Evolutionary conservation across 768 basidiomycete species (phyloP).

Genomic region (Tricholoma bakamatsutake): DNA sequence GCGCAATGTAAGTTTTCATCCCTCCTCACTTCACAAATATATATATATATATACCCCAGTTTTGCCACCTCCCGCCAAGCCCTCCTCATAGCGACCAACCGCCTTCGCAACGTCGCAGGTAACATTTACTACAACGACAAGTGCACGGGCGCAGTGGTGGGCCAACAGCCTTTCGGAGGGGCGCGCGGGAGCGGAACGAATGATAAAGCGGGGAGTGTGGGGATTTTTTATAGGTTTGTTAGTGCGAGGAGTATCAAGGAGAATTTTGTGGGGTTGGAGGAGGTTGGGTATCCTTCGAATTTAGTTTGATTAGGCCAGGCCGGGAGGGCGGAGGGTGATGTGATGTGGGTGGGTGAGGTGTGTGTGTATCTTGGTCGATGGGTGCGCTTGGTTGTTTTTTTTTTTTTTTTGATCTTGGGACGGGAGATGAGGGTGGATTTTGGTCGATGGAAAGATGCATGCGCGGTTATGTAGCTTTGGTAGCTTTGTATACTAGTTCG

Average conservation of each 20-base stretch:
- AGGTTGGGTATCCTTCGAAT: slow-evolving; percentile 86
- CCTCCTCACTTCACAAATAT: background rate
- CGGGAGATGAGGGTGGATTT: too few relatives aligned
- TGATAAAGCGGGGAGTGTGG: slow-evolving; percentile 89
- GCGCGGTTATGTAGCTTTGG: too few relatives aligned
- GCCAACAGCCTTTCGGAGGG: slow-evolving; percentile 97
- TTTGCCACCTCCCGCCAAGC: slow-evolving; percentile 81
- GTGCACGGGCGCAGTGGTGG: slow-evolving; percentile 96
- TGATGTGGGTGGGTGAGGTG: too few relatives aligned
- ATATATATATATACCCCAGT: slow-evolving; percentile 34
- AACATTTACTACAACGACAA: slow-evolving; percentile 99
- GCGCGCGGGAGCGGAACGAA: slow-evolving; percentile 92
- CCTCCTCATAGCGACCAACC: slow-evolving; percentile 73
- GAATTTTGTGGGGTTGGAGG: slow-evolving; percentile 81
- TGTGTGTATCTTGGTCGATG: too few relatives aligned
- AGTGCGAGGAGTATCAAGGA: slow-evolving; percentile 95
- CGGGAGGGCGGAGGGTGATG: too few relatives aligned
- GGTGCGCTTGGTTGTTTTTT: too few relatives aligned
- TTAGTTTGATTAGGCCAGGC: slow-evolving; percentile 42
- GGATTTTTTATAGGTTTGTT: slow-evolving; percentile 70
- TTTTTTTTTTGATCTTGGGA: too few relatives aligned
- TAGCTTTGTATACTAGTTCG: too few relatives aligned
- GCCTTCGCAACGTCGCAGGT: slow-evolving; percentile 85
- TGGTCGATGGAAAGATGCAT: too few relatives aligned
- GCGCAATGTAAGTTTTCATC: slow-evolving; percentile 64